Evolutionary conservation across 495 filamentous ascomycete species (phyloP), one percentile per base, ranked within the genome.

Genomic region (Tuber melanosporum): DNA sequence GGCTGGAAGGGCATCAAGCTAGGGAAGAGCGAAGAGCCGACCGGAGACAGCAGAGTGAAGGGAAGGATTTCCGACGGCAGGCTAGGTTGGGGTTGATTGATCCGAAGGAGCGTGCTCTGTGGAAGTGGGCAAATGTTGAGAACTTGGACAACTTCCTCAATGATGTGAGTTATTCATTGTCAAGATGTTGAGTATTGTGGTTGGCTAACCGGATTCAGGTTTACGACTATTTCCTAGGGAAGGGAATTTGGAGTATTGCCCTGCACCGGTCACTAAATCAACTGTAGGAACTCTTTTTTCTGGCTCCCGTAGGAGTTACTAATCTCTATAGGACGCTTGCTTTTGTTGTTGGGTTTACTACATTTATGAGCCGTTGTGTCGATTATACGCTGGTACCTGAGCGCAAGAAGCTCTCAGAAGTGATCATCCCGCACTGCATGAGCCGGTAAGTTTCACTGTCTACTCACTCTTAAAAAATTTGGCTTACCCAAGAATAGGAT

Each of bases 91-190:
- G 85, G 72, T 78, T 89, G 80, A 84, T 87, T 49, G 90, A 91
- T 81, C 91, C 91, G 19, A 92, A 91, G 85, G 90, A 94, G 80
- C 93, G 90, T 84, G 95, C 95, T 5, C 91, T 97, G 88, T 98
- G 94, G 92, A 91, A 91, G 83, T 99, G 95, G 94, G 92, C 92
- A 75, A 98, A 97, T 82, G 93, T 97, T 45, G 89, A 91, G 70
- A 95, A 98, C 82, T 85, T 99, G 76, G 95, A 99, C 84, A 91
- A 90, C 76, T 98, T 98, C 84, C 88, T 99, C 70, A 87, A 89
- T 78, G 92, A 97, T 78, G 82, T 83, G 69, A 62, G 78, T 36
- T 71, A n/a, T 49, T 20, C 19, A 22, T 46, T 47, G 76, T 70
- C 42, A 14, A 41, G 75, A 1, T 39, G 39, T 42, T 43, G 49